Evolutionary conservation across 169 alveolate species (phyloP), one percentile per base, ranked within the genome.

Genomic region (Plasmodium malariae): DNA sequence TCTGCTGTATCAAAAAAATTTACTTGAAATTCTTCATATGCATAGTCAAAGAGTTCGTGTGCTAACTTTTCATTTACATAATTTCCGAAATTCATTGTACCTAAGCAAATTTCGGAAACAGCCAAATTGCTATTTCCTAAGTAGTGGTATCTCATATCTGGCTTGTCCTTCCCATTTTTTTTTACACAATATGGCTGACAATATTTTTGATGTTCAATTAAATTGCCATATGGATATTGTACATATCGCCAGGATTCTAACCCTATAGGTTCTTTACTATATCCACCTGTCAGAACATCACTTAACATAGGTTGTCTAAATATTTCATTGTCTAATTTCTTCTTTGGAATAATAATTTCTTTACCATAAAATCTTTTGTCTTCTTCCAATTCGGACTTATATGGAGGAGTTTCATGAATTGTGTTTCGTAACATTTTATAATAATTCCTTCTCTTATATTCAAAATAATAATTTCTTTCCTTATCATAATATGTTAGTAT

Each of bases 41-140:
- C 97, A 73, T 94, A 95, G 74, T 94, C 95, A 83, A 96, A 88
- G 51, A 95, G 78, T 60, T 86, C 78, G 48, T 88, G 91, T 3
- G 97, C 95, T 17, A 91, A 21, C 60, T 87, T 93, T 36, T 91
- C 95, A 49, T 93, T 90, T 17, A 78, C 91, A 72, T 89, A 90
- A 21, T 76, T 69, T n/a, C 98, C 98, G 67, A 95, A 93, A 17
- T 95, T 94, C 98, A 96, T 96, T 3, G 98, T 96, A 12, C 98
- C 98, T 95, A 96, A 57, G 49, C 97, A 93, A 3, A 95, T 87
- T 72, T 95, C 96, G 5, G 97, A 93, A 6, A 94, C 95, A 26
- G 87, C 92, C 69, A 94, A 54, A 60, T 94, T 96, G 40, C 93
- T 92, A 63, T 68, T 54, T 6, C 96, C 96, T 40, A 94, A 63